Evolutionary conservation across 306 rosid species (phyloP), one percentile per base, ranked within the genome.

Genomic region (Begonia fuchsioides): DNA sequence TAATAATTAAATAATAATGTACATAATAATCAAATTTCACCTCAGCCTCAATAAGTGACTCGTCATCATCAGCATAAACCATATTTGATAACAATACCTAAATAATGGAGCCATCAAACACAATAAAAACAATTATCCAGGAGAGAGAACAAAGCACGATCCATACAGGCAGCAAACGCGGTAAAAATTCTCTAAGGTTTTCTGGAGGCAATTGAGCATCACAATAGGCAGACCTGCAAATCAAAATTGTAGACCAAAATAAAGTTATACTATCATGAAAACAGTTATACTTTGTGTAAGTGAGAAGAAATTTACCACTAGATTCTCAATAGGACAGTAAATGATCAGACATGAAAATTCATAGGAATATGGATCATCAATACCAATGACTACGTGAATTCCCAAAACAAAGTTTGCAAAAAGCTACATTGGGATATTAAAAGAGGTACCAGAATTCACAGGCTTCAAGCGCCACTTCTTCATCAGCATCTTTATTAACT

Each of bases 41-140:
- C 99, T 92, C 99, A 8, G 94, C 96, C 49, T 86, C 99, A 72
- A 70, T 62, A 56, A 92, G 64, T 3, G 99, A 79, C 61, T 92
- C 99, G 48, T 92, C 99, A 50, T 92, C 99, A 67, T 82, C 99
- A n/a, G 96, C 87, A 63, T 92, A 92, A 48, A 77, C 88, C 99
- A 92, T 92, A 73, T 92, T 92, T 56, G 96, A 79, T 78, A 92
- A 60, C 61, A 92, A 71, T 51, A 83, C 57, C 99, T 92, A 57
- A 68, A 1, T 44, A 54, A 61, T 56, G 18, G 54, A 16, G 43
- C 53, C 10, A 50, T 40, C 67, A 52, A 44, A 17, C 17, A 59
- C 59, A 40, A 9, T 69, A 62, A 49, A 51, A 54, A 52, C 50
- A 40, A 32, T 43, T 26, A 49, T 50, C 60, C 61, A 13, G 7